Base-by-base conservation (phyloP, 352 stramenopile species). In the Phytopythium delawarense region DNA sequence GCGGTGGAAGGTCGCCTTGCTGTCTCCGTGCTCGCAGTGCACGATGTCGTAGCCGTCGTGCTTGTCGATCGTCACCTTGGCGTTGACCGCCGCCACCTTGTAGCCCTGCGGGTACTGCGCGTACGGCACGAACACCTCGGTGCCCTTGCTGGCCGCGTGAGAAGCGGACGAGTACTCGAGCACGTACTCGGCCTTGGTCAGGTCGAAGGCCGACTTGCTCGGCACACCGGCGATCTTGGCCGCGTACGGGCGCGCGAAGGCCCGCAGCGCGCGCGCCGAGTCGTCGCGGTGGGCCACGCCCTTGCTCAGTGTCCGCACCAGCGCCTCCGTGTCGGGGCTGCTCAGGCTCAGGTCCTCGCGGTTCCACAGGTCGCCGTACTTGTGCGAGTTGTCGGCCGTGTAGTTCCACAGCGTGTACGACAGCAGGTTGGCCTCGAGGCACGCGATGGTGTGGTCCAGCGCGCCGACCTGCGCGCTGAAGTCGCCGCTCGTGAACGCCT, bases 341-440 rank as follows among this genome's bases (percentile, higher is more conserved):
- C 93, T 84, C 44, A 96, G 70, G 40, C 84, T 94, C 50, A 96
- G 71, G 57, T 96, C 87, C 48, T 96, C 88, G 11, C 85, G 54
- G 75, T 96, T 96, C 88, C 88, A 96, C 52, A 82, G 64, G 49
- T 96, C 88, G 25, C 88, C 87, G 39, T 78, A 91, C 18, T 72
- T 58, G 70, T 96, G 87, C 59, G 59, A 78, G 62, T 96, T 96
- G 50, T 84, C 71, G 9, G 87, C 78, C 35, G 85, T 80, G 76
- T 98, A 98, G 58, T 84, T 95, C 91, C 90, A 98, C 20, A 97
- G 65, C 44, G 88, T 96, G 66, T 92, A 98, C 51, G 74, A 88
- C 42, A 92, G 62, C 63, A 91, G 54, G 52, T 73, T 84, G 32
- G 67, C 70, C 56, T 94, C 86, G 3, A 94, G 63, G 40, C 71